phyloP scores from a whole-genome alignment of 345 rosid genomes.

The Lepidium sativum region DNA sequence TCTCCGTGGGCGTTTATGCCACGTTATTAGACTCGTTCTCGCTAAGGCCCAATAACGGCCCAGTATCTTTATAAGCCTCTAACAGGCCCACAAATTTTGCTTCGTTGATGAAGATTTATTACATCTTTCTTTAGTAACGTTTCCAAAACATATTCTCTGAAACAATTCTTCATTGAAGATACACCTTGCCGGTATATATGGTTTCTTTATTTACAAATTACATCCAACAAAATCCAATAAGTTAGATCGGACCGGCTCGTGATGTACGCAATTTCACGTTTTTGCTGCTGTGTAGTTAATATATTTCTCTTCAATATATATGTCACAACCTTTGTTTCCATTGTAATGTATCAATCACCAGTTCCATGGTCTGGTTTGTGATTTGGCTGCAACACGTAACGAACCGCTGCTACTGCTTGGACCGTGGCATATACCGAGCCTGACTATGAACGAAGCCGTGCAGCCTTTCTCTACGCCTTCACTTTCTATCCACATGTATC shows the following conservation, averaged over 20 bases:
- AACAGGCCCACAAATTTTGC: too few species aligned
- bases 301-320: slow-evolving; percentile 1
- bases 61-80: too few species aligned
- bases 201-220: slow-evolving; percentile 13
- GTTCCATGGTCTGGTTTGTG: slow-evolving; percentile 44
- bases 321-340: background rate
- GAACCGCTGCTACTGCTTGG: slow-evolving; percentile 27
- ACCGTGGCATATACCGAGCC: slow-evolving; percentile 52
- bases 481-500: slow-evolving; percentile 86
- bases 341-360: slow-evolving; percentile 32
- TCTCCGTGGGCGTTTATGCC: background rate
- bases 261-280: background rate
- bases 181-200: background rate
- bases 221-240: slow-evolving; percentile 12
- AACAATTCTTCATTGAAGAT: background rate
- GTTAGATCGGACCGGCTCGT: slow-evolving; percentile 9
- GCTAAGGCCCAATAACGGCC: background rate
- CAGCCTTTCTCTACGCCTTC: slow-evolving; percentile 77
- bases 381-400: slow-evolving; percentile 34
- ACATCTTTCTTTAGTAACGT: too few species aligned
- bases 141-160: too few species aligned
- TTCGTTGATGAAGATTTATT: too few species aligned
- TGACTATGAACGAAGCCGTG: slow-evolving; percentile 50
- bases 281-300: background rate
- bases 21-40: background rate